Evolutionary conservation across 768 basidiomycete genomes (phyloP).

Genomic region (Russula vinacea): DNA sequence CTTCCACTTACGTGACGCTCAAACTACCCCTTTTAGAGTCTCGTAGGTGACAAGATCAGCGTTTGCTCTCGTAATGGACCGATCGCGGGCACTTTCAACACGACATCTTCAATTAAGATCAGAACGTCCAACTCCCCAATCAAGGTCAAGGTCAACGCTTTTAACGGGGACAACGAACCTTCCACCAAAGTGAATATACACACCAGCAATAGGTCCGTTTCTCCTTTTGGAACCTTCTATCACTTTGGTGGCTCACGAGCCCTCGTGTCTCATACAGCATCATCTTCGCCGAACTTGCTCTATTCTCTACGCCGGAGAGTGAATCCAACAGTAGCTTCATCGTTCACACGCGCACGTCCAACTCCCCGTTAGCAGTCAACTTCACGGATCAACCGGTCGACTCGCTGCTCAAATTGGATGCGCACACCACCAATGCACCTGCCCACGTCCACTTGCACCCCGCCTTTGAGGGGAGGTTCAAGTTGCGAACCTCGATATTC

Average conservation of each 20-base stretch:
- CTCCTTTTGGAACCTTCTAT: no score
- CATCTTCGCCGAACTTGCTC: constrained; percentile 1
- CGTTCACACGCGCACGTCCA: constrained; percentile 14
- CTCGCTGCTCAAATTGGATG: constrained; percentile 1
- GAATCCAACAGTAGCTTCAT: constrained; percentile 7
- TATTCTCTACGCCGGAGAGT: constrained; percentile 5
- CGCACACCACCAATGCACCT: constrained; percentile 21
- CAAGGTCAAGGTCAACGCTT: constrained; percentile 17
- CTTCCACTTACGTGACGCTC: neutral
- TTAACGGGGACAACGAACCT: constrained; percentile 1
- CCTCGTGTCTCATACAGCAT: neutral
- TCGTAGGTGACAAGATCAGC: constrained; percentile 12
- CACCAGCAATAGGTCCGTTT: constrained; percentile 22
- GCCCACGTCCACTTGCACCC: constrained; percentile 19
- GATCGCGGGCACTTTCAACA: constrained; percentile 23
- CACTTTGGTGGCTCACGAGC: neutral
- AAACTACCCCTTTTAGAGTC: neutral
- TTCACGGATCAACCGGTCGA: constrained; percentile 11
- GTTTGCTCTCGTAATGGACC: constrained; percentile 13
- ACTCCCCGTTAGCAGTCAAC: constrained; percentile 14
- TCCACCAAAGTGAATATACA: constrained; percentile 10
- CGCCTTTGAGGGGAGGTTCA: constrained; percentile 19
- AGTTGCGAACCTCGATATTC: constrained; percentile 14
- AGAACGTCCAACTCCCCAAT: constrained; percentile 18
- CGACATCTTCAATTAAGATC: constrained; percentile 3